These are phyloP conservation scores for Syzygium aqueum DNA, from an alignment of 345 rosid species.

Conservation along the genomic window DNA sequence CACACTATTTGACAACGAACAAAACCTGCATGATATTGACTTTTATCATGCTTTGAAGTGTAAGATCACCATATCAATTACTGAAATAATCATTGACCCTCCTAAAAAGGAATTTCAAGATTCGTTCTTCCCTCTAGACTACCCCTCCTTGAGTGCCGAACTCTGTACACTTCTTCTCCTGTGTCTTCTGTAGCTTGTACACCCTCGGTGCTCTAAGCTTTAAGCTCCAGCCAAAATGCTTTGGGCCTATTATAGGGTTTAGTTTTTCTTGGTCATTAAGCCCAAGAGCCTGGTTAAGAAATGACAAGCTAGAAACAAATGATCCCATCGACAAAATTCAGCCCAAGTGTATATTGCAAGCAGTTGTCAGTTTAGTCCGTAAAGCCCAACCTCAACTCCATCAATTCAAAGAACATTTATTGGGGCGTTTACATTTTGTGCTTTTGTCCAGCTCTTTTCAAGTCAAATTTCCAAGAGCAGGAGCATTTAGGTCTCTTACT, in stretches of 20 bases:
- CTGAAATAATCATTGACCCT: background rate
- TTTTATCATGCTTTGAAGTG: background rate
- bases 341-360: background rate
- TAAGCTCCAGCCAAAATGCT: background rate
- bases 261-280: background rate
- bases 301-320: background rate
- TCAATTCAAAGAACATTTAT: background rate
- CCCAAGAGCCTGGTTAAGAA: background rate
- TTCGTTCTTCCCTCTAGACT: background rate
- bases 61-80: background rate
- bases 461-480: background rate
- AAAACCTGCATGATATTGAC: background rate
- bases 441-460: background rate
- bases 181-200: background rate
- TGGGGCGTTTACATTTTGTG: background rate
- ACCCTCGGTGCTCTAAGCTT: background rate
- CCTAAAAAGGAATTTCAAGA: no score
- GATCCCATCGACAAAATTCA: background rate
- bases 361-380: background rate
- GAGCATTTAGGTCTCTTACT: background rate
- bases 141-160: background rate
- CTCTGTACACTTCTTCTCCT: background rate
- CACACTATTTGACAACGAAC: background rate
- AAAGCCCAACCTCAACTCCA: background rate
- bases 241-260: background rate